These are phyloP conservation scores for Fraxinus angustifolia DNA, from an alignment of 305 asterid species.

Conservation along the genomic window DNA sequence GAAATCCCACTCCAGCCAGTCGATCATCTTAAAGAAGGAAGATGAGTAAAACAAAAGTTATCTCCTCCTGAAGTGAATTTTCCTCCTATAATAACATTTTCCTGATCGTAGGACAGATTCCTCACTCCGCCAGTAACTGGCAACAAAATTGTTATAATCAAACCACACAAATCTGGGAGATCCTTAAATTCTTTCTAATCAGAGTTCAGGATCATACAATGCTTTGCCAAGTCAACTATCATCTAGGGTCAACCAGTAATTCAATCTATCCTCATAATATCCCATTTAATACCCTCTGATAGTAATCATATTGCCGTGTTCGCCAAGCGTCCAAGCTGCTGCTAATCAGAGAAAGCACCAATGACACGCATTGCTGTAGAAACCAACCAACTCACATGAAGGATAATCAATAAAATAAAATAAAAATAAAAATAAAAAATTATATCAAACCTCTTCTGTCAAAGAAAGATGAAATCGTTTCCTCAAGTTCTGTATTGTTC, in stretches of 20 bases:
- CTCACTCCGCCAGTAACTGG: slow-evolving; percentile 21
- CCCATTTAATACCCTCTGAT: slow-evolving; percentile 88
- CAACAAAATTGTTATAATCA: slow-evolving; percentile 18
- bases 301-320: slow-evolving; percentile 90
- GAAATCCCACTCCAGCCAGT: slow-evolving; percentile 20
- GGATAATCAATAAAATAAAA: neutral
- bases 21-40: slow-evolving; percentile 21
- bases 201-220: slow-evolving; percentile 5
- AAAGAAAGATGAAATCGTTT: slow-evolving; percentile 92
- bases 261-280: slow-evolving; percentile 51
- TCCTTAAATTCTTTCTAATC: slow-evolving; percentile 5
- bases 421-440: neutral
- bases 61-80: slow-evolving; percentile 16
- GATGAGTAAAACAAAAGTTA: slow-evolving; percentile 19
- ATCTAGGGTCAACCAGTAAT: slow-evolving; percentile 10
- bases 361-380: slow-evolving; percentile 95
- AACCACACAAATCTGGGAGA: slow-evolving; percentile 19
- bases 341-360: slow-evolving; percentile 94
- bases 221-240: slow-evolving; percentile 23
- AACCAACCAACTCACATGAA: slow-evolving; percentile 20
- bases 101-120: slow-evolving; percentile 10
- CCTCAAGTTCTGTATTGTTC: slow-evolving; percentile 92
- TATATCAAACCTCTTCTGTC: slow-evolving; percentile 72
- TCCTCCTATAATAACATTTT: slow-evolving; percentile 1
- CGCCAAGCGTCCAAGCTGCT: slow-evolving; percentile 99